Percentiles rank a stretch among this genome's conserved stretches.
Evolutionary conservation across 106 monocot genomes (phyloP).

Genomic region (Chionographis japonica): DNA sequence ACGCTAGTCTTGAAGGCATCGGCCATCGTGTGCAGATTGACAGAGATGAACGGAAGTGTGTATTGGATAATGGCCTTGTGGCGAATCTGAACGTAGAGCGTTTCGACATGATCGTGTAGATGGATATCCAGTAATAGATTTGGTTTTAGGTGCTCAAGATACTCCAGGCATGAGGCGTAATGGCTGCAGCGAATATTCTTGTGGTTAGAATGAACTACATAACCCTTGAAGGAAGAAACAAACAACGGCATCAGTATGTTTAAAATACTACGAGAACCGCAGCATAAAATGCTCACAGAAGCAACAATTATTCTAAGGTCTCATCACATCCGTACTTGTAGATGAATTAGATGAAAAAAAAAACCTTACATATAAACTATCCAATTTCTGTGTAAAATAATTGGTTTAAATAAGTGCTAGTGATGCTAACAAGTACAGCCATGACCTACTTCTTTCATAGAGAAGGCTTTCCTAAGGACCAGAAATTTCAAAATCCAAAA

Average conservation of each 20-base stretch:
- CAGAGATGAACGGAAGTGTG: slow-evolving; percentile 92
- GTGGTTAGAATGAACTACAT: not conserved
- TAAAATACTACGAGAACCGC: too few species aligned
- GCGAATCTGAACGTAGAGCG: slow-evolving; percentile 78
- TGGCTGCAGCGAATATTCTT: slow-evolving; percentile 43
- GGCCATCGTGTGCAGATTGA: slow-evolving; percentile 86
- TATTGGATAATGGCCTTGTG: slow-evolving; percentile 98
- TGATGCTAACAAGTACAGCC: too few species aligned
- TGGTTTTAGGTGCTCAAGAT: slow-evolving; percentile 78
- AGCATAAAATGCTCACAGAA: too few species aligned
- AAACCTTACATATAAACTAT: too few species aligned
- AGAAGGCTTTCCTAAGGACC: too few species aligned
- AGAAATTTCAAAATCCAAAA: too few species aligned
- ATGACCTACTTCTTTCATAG: too few species aligned
- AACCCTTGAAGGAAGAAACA: not conserved
- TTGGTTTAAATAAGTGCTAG: too few species aligned
- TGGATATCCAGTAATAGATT: slow-evolving; percentile 87
- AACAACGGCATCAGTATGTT: not conserved
- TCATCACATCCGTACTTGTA: too few species aligned
- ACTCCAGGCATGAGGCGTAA: slow-evolving; percentile 87
- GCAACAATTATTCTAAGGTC: too few species aligned
- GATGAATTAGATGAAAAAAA: too few species aligned
- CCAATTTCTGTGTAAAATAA: too few species aligned
- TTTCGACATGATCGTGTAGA: slow-evolving; percentile 84
- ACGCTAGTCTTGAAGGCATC: slow-evolving; percentile 83